Conservation (phyloP, 768 basidiomycete species). For the Mycena pura region DNA sequence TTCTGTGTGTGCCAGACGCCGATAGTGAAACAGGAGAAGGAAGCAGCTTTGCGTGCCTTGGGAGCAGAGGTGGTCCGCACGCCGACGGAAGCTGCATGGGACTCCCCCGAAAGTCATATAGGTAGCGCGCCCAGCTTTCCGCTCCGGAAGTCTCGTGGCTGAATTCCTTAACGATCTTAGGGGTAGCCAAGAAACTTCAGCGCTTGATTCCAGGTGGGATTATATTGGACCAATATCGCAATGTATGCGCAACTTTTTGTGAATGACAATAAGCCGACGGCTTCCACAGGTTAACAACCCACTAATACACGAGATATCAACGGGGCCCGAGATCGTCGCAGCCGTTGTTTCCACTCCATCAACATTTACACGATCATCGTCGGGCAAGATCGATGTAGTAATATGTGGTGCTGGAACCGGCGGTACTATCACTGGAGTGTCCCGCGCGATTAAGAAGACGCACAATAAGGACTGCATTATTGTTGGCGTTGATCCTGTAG, state of each 20-base stretch:
- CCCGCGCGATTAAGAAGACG: slow-evolving; percentile 77
- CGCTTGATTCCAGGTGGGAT: slow-evolving; percentile 82
- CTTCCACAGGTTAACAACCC: slow-evolving; percentile 75
- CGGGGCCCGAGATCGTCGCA: slow-evolving; percentile 91
- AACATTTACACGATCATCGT: slow-evolving; percentile 62
- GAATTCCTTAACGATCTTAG: slow-evolving; percentile 89
- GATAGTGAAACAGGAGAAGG: slow-evolving; percentile 72
- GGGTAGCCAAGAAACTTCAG: slow-evolving; percentile 81
- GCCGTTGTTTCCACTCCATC: slow-evolving; percentile 73
- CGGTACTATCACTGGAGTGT: slow-evolving; percentile 90
- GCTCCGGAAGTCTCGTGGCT: slow-evolving; percentile 66
- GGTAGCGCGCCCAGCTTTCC: slow-evolving; percentile 62
- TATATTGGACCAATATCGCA: slow-evolving; percentile 92
- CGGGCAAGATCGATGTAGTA: slow-evolving; percentile 79
- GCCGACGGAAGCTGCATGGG: slow-evolving; percentile 87
- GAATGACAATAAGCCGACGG: background rate
- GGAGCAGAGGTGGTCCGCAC: slow-evolving; percentile 96
- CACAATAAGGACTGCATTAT: slow-evolving; percentile 78
- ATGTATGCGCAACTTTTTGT: slow-evolving; percentile 49
- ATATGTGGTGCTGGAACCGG: slow-evolving; percentile 93
- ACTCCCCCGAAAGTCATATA: slow-evolving; percentile 91
- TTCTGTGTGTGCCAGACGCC: background rate
- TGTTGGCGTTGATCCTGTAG: slow-evolving; percentile 90
- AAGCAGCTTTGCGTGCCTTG: slow-evolving; percentile 86
- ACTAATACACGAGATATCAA: slow-evolving; percentile 87